Conservation (phyloP, 2,329 filamentous ascomycete genomes). For the Monosporascus cannonballus region DNA sequence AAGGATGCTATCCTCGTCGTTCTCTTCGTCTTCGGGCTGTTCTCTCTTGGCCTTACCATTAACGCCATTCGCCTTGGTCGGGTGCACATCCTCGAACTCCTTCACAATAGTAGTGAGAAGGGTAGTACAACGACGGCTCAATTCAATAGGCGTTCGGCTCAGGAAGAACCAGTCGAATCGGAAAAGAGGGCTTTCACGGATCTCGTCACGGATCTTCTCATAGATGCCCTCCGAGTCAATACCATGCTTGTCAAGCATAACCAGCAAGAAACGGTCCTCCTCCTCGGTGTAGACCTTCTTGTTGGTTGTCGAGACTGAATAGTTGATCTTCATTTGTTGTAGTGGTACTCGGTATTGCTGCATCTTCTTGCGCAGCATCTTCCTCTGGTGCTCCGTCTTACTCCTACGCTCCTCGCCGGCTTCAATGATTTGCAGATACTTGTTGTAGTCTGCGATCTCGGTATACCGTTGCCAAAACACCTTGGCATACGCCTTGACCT, state of each 20-base stretch:
- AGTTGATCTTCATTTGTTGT: slow-evolving; percentile 97
- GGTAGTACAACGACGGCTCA: slow-evolving; percentile 87
- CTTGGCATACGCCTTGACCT: slow-evolving; percentile 87
- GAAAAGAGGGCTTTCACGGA: slow-evolving; percentile 89
- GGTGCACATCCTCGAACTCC: slow-evolving; percentile 73
- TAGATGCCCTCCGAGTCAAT: slow-evolving; percentile 87
- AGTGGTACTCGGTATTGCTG: slow-evolving; percentile 93
- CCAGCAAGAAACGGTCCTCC: slow-evolving; percentile 90
- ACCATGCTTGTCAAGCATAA: slow-evolving; percentile 86
- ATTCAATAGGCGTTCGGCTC: slow-evolving; percentile 85
- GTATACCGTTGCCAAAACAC: slow-evolving; percentile 95
- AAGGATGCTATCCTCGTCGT: slow-evolving; percentile 75
- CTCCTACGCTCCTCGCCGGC: slow-evolving; percentile 85
- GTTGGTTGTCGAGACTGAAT: slow-evolving; percentile 97
- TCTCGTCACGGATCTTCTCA: slow-evolving; percentile 94
- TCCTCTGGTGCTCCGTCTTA: slow-evolving; percentile 86
- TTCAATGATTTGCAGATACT: slow-evolving; percentile 84
- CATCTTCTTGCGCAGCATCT: slow-evolving; percentile 93
- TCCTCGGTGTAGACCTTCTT: slow-evolving; percentile 99
- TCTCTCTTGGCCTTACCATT: slow-evolving; percentile 72
- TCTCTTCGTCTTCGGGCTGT: slow-evolving; percentile 66
- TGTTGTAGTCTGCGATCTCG: slow-evolving; percentile 82
- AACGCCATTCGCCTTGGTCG: slow-evolving; percentile 47
- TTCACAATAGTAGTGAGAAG: slow-evolving; percentile 89
- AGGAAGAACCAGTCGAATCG: slow-evolving; percentile 99